Conservation (phyloP, 2,329 filamentous ascomycete genomes). For the Curvularia spicifera region DNA sequence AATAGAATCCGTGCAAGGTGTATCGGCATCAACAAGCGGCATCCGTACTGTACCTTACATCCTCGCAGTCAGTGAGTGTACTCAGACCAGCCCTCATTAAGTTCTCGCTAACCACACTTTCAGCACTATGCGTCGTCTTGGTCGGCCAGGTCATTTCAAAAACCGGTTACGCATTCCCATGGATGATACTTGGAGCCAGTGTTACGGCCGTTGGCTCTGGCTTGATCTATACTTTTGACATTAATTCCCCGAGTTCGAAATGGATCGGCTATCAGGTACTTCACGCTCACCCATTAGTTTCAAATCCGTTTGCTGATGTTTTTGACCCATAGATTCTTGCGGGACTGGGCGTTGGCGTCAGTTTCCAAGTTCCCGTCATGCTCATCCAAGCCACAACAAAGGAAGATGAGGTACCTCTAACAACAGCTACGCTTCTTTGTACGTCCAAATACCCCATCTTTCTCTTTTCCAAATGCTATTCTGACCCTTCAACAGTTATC, state of each 20-base stretch:
- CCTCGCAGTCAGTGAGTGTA: constrained; percentile 33
- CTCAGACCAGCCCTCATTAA: neutral
- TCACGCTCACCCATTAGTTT: fast-evolving
- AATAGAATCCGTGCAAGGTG: constrained; percentile 21
- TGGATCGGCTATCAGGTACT: constrained; percentile 55
- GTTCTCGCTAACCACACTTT: neutral
- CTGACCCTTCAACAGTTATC: neutral
- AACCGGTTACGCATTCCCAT: constrained; percentile 48
- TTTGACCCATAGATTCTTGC: constrained; percentile 43
- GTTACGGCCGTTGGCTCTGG: constrained; percentile 48
- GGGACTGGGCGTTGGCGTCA: constrained; percentile 49
- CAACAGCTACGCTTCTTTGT: constrained; percentile 50
- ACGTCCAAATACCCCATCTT: constrained; percentile 11
- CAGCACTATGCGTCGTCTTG: constrained; percentile 8
- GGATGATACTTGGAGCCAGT: constrained; percentile 37
- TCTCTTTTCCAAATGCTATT: fast-evolving
- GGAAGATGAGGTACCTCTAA: constrained; percentile 45
- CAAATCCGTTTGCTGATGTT: neutral
- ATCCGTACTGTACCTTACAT: constrained; percentile 54
- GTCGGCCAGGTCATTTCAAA: constrained; percentile 21
- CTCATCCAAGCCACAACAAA: constrained; percentile 47
- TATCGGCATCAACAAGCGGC: constrained; percentile 48
- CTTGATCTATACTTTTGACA: constrained; percentile 52
- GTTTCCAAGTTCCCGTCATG: constrained; percentile 39
- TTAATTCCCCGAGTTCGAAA: constrained; percentile 41